A percentile compares a stretch with the other conserved stretches of the same genome.
phyloP scores from a whole-genome alignment of 2,329 filamentous ascomycete genomes.

The Pseudogymnoascus sp. region DNA sequence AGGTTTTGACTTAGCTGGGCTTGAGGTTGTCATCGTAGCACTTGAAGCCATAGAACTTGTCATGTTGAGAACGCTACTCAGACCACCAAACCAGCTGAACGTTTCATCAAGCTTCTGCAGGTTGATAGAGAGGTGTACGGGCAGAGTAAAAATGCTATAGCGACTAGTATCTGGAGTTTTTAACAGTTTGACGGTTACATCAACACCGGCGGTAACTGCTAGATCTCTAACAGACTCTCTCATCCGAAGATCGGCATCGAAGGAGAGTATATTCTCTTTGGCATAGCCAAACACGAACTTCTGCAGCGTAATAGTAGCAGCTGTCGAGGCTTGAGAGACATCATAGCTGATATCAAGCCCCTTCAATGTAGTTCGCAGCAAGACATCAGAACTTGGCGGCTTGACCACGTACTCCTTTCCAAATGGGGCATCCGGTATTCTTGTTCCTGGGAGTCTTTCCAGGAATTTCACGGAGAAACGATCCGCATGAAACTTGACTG shows the following conservation, averaged over 20 bases:
- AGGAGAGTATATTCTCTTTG: slow-evolving; percentile 54
- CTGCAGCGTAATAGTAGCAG: slow-evolving; percentile 32
- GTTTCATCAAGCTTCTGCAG: slow-evolving; percentile 77
- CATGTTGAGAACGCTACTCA: slow-evolving; percentile 85
- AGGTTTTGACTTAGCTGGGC: slow-evolving; percentile 34
- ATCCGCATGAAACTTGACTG: slow-evolving; percentile 20
- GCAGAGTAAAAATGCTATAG: slow-evolving; percentile 65
- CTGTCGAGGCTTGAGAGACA: slow-evolving; percentile 15
- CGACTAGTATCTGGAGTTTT: slow-evolving; percentile 38
- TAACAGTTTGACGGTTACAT: slow-evolving; percentile 46
- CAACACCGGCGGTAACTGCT: slow-evolving; percentile 48
- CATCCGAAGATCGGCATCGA: slow-evolving; percentile 50
- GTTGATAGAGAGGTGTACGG: slow-evolving; percentile 68
- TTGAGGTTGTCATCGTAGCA: slow-evolving; percentile 41
- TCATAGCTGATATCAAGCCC: slow-evolving; percentile 21
- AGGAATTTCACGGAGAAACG: slow-evolving; percentile 26
- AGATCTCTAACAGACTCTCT: slow-evolving; percentile 51
- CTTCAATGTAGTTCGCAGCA: slow-evolving; percentile 22
- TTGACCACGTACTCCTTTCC: slow-evolving; percentile 3
- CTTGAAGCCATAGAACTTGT: slow-evolving; percentile 75
- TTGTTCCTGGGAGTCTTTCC: slow-evolving; percentile 24
- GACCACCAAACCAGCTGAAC: slow-evolving; percentile 78
- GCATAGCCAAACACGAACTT: slow-evolving; percentile 56
- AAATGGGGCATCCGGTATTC: slow-evolving; percentile 12
- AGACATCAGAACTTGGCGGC: slow-evolving; percentile 20